Evolutionary conservation across 371 early-diverging fungal species (phyloP).

Genomic region (Mortierella polycephala): DNA sequence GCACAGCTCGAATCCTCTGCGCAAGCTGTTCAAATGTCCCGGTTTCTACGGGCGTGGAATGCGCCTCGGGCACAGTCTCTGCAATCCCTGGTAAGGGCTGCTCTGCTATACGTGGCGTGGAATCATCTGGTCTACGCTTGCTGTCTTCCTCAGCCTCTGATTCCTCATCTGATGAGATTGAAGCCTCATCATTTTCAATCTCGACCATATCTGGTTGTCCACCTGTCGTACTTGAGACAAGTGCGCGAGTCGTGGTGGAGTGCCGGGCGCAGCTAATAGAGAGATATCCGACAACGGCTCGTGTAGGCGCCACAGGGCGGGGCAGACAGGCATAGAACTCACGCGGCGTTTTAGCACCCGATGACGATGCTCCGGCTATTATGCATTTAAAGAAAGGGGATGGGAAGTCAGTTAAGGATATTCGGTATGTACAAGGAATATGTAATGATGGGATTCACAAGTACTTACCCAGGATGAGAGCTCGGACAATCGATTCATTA

Average conservation of each 20-base stretch:
- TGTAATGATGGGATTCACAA: not conserved
- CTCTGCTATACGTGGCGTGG: too few species aligned
- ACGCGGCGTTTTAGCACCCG: conserved; percentile 27
- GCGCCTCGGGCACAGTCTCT: too few species aligned
- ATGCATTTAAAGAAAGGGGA: not conserved
- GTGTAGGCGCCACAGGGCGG: conserved; percentile 18
- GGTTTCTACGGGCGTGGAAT: not conserved
- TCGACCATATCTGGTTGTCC: conserved; percentile 10
- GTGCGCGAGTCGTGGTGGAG: conserved; percentile 19
- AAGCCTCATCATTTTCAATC: conserved; percentile 14
- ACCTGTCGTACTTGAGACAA: not conserved
- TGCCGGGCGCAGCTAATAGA: conserved; percentile 26
- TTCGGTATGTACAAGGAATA: too few species aligned
- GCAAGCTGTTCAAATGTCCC: conserved; percentile 10
- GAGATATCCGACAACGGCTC: conserved; percentile 18
- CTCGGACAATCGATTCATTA: conserved; percentile 17
- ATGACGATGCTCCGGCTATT: conserved; percentile 37
- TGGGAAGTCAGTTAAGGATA: not conserved
- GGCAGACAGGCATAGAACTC: conserved; percentile 38
- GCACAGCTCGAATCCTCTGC: conserved; percentile 11
- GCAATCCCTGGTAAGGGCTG: too few species aligned
- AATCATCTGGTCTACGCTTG: not conserved
- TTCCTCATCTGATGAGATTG: conserved; percentile 6
- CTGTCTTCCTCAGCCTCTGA: not conserved
- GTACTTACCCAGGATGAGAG: conserved; percentile 32